Percentiles rank a stretch among this genome's conserved stretches.
Evolutionary conservation across 2,329 filamentous ascomycete genomes (phyloP).

Genomic region (Neospermospora avenae): DNA sequence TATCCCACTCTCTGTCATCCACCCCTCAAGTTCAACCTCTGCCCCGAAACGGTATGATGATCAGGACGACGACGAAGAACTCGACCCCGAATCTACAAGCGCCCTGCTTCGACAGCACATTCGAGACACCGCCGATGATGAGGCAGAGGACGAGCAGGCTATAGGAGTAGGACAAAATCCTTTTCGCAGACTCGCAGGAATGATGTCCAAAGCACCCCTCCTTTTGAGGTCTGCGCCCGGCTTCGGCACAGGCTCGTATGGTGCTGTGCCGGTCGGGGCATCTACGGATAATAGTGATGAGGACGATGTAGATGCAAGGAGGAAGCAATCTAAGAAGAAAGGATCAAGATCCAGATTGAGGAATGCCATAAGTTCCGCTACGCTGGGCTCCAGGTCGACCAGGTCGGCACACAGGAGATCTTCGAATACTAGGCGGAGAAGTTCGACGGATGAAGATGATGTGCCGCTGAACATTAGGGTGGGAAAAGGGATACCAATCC

Average conservation of each 20-base stretch:
- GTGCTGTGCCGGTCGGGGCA: constrained; percentile 49
- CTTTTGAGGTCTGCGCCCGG: constrained; percentile 58
- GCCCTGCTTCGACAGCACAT: constrained; percentile 29
- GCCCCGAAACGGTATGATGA: neutral
- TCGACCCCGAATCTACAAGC: constrained; percentile 30
- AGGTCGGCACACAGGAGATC: constrained; percentile 1
- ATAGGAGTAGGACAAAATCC: constrained; percentile 22
- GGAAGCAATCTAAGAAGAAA: constrained; percentile 28
- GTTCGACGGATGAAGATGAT: constrained; percentile 15
- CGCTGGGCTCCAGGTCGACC: constrained; percentile 8
- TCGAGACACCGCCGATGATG: constrained; percentile 22
- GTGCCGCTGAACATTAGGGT: constrained; percentile 24
- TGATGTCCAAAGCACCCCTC: constrained; percentile 50
- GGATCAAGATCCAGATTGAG: constrained; percentile 26
- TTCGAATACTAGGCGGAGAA: constrained; percentile 7
- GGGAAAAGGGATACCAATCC: constrained; percentile 25
- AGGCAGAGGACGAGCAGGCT: constrained; percentile 5
- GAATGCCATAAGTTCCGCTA: constrained; percentile 26
- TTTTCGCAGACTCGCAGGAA: constrained; percentile 22
- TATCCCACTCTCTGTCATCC: constrained; percentile 25
- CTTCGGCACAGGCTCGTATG: constrained; percentile 59
- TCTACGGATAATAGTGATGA: constrained; percentile 37
- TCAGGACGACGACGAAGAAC: constrained; percentile 17
- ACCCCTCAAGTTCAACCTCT: constrained; percentile 2
- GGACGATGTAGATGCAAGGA: constrained; percentile 30